These are phyloP conservation scores for Glomus cerebriforme DNA, from an alignment of 192 early-diverging fungal genomes.

Conservation along the genomic window DNA sequence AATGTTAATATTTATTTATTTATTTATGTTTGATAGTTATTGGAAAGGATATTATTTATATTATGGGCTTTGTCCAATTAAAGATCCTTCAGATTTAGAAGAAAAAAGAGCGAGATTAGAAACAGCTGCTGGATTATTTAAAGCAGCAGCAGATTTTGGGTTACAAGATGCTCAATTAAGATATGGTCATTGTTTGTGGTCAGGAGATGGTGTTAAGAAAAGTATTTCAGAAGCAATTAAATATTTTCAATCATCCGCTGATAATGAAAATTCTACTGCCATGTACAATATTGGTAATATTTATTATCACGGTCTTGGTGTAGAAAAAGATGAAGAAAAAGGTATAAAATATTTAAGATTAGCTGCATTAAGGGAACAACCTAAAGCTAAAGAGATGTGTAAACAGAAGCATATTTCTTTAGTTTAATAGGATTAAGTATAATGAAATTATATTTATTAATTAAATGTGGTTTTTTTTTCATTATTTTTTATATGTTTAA, in stretches of 20 bases:
- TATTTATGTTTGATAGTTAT: constrained; percentile 2
- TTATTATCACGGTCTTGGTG: constrained; percentile 27
- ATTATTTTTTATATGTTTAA: too few relatives aligned
- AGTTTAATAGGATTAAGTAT: background rate
- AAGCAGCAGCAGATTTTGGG: constrained; percentile 10
- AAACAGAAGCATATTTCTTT: constrained; percentile 4
- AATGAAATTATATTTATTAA: too few relatives aligned
- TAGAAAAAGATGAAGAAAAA: background rate
- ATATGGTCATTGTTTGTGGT: constrained; percentile 28
- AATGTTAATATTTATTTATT: background rate
- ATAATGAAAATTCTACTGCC: constrained; percentile 22
- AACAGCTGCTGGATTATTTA: constrained; percentile 21
- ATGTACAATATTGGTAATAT: constrained; percentile 32
- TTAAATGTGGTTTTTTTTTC: too few relatives aligned
- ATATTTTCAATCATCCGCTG: constrained; percentile 24
- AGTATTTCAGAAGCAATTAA: constrained; percentile 6
- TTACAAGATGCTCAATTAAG: constrained; percentile 23
- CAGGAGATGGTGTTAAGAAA: background rate
- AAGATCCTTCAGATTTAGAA: background rate
- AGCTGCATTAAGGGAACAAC: constrained; percentile 18
- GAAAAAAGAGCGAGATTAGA: constrained; percentile 2
- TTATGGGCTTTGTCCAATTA: background rate
- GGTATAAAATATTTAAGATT: constrained; percentile 27
- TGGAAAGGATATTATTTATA: constrained; percentile 33
- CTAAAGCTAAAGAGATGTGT: constrained; percentile 18